Percentiles rank a stretch among this genome's conserved stretches.
These are phyloP conservation scores for Endocladia muricata DNA, from an alignment of 31 red algal species.

Conservation along the genomic window DNA sequence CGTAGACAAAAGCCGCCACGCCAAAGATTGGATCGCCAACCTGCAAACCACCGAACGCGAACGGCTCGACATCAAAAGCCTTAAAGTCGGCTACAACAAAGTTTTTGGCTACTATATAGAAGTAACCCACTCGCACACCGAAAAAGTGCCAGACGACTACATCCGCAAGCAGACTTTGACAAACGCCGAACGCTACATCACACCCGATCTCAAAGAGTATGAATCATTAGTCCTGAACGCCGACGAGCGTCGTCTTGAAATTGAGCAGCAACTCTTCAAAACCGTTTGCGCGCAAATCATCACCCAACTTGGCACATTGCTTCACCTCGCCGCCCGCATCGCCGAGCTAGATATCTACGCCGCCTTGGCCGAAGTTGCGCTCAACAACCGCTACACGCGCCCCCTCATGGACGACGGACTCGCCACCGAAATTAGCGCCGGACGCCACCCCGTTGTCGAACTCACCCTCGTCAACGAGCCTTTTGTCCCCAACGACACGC, in stretches of 20 bases:
- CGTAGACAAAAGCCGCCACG: neutral
- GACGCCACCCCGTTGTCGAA: conserved; percentile 87
- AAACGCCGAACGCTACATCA: conserved; percentile 26
- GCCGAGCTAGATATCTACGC: conserved; percentile 77
- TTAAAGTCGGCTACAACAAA: neutral
- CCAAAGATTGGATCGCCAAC: neutral
- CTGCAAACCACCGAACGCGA: neutral
- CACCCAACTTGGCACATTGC: no score
- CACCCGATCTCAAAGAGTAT: conserved; percentile 5
- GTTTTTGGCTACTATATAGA: conserved; percentile 42
- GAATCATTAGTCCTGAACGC: conserved; percentile 12
- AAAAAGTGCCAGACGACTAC: conserved; percentile 13
- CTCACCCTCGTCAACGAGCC: conserved; percentile 40
- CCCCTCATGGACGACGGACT: conserved; percentile 24
- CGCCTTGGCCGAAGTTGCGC: conserved; percentile 75
- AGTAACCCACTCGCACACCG: neutral
- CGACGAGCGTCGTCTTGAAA: neutral
- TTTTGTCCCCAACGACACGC: no score
- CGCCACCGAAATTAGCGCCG: conserved; percentile 42
- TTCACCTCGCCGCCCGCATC: conserved; percentile 20
- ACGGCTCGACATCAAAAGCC: neutral
- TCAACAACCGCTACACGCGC: conserved; percentile 48
- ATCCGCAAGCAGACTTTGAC: conserved; percentile 11
- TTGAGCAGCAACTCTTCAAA: conserved; percentile 12
- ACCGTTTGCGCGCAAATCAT: conserved; percentile 22